Evolutionary conservation across 495 filamentous ascomycete genomes (phyloP), one percentile per base, ranked within the genome.

Genomic region (Penicillium macrosclerotiorum): DNA sequence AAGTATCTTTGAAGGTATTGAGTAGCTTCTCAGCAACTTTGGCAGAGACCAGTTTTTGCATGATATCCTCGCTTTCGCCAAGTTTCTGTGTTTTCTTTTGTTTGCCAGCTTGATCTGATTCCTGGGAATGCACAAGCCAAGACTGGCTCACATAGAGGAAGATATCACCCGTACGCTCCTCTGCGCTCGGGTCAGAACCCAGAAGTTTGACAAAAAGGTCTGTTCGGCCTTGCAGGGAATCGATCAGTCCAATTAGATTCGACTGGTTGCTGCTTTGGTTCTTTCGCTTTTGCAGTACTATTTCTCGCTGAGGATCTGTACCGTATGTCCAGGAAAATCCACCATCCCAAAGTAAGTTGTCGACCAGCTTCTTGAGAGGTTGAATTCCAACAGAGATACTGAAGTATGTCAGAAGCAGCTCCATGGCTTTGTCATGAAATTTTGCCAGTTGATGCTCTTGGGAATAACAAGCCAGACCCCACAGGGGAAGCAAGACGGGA

Each of bases 1-100:
- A 75, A 42, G 81, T 83, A 16, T 85, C 80, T 23, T 84, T 78
- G 53, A 86, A 76, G 25, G 71, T 77, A 25, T 79, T 77, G 52
- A 88, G 80, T 60, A 91, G 74, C 37, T 77, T 77, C 53, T 88
- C 78, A 3, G 86, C 74, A 2, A 87, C 54, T 49, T 84, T 86
- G 4, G 82, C 76, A 48, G 82, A 76, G 17, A 77, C 60, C 2
- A 91, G 56, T 18, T 75, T 72, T 3, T 62, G 57, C 17, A 82
- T 61, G 11, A 72, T 60, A 9, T 72, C 60, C 3, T 68, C 50
- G 5, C 60, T 60, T 1, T 68, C 54, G 12, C 65, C 68, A 32
- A 62, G 42, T 12, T 68, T 55, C 19, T 63, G 42, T 8, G 37
- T 19, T 5, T 26, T 23, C 16, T 33, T 17, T 0, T 19, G 6